Conservation (phyloP, 352 stramenopile genomes). For the Thalassiosira hispida region DNA sequence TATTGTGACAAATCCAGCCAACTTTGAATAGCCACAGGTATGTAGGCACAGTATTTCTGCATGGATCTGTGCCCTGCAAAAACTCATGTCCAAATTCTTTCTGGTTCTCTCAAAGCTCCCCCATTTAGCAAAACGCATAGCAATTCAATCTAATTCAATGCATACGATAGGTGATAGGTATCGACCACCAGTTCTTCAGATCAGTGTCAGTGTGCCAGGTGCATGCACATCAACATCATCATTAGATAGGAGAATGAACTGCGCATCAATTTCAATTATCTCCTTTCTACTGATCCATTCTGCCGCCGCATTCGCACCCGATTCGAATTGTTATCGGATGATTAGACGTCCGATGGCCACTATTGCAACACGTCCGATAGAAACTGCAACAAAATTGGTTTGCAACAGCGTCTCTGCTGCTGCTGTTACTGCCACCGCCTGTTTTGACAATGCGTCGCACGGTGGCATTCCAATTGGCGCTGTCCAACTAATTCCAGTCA, state of each 20-base stretch:
- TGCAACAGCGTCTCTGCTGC: background rate
- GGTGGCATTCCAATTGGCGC: slow-evolving; percentile 16
- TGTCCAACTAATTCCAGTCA: background rate
- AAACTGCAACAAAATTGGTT: background rate
- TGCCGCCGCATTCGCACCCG: background rate
- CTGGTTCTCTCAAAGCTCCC: too few species aligned
- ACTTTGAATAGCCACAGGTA: too few species aligned
- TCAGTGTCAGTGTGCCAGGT: too few species aligned
- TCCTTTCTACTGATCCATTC: background rate
- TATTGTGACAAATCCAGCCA: too few species aligned
- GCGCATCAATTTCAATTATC: background rate
- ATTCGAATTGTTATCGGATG: background rate
- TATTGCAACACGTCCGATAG: background rate
- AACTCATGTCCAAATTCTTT: too few species aligned
- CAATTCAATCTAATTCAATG: too few species aligned
- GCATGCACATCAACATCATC: background rate
- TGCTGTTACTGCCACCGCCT: background rate
- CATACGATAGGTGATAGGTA: too few species aligned
- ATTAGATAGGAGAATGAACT: background rate
- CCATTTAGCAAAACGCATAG: too few species aligned
- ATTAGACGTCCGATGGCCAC: background rate
- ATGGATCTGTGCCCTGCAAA: too few species aligned
- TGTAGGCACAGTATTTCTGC: too few species aligned
- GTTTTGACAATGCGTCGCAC: background rate
- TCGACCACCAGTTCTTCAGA: too few species aligned